Conservation (phyloP, 768 basidiomycete genomes). For the Suillus decipiens region DNA sequence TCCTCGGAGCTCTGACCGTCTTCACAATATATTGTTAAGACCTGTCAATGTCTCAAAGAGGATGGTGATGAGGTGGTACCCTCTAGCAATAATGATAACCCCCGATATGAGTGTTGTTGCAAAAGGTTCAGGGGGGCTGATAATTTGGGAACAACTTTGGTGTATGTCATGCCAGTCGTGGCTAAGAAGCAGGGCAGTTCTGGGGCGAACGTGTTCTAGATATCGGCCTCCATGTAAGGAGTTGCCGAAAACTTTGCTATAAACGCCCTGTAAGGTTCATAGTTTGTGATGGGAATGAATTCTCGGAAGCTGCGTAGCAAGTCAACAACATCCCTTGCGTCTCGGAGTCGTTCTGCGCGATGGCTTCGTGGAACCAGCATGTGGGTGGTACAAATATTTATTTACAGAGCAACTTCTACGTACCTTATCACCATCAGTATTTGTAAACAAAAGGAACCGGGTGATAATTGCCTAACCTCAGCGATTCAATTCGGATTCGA, state of each 20-base stretch:
- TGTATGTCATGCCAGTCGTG: constrained; percentile 21
- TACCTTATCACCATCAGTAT: too few relatives aligned
- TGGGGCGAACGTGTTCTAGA: constrained; percentile 26
- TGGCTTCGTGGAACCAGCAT: constrained; percentile 1
- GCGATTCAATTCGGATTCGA: too few relatives aligned
- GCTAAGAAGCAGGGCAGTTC: constrained; percentile 25
- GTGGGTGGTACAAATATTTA: too few relatives aligned
- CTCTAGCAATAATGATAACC: too few relatives aligned
- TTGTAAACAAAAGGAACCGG: too few relatives aligned
- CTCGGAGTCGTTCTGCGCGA: not conserved
- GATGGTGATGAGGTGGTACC: not conserved
- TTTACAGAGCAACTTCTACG: too few relatives aligned
- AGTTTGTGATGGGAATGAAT: constrained; percentile 22
- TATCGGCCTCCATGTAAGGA: constrained; percentile 14
- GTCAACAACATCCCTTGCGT: not conserved
- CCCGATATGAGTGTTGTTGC: not conserved
- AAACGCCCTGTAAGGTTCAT: constrained; percentile 27
- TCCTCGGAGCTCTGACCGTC: not conserved
- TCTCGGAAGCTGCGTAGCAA: constrained; percentile 15
- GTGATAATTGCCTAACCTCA: too few relatives aligned
- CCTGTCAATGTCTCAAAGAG: not conserved
- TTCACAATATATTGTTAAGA: not conserved
- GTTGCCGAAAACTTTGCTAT: constrained; percentile 13
- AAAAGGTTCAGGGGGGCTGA: constrained; percentile 4
- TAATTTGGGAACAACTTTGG: constrained; percentile 26